Conservation (phyloP, 352 stramenopile genomes). For the Globisporangium splendens region DNA sequence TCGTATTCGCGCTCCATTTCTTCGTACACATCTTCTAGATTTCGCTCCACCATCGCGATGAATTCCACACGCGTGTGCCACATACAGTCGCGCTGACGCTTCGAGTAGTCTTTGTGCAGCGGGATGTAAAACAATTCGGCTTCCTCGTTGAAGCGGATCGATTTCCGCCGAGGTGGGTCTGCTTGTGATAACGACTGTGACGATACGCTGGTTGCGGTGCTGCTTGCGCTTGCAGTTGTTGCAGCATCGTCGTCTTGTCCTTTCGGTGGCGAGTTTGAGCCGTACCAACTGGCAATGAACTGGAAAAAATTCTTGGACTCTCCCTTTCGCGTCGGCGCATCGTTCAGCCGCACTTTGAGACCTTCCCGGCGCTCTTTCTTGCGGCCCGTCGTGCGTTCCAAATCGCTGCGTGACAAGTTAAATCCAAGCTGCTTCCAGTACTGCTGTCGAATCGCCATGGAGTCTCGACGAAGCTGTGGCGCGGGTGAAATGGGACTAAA, state of each 20-base stretch:
- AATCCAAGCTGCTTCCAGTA: conserved; percentile 87
- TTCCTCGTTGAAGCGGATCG: conserved; percentile 70
- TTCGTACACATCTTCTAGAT: conserved; percentile 82
- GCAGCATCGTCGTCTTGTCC: conserved; percentile 13
- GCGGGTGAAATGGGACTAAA: not conserved
- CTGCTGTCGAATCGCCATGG: conserved; percentile 77
- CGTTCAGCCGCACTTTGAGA: conserved; percentile 76
- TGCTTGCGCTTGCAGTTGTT: conserved; percentile 13
- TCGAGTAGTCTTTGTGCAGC: conserved; percentile 79
- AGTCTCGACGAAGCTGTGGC: conserved; percentile 52
- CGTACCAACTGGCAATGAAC: conserved; percentile 82
- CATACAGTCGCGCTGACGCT: conserved; percentile 83
- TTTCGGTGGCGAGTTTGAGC: conserved; percentile 16
- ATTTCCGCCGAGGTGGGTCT: conserved; percentile 23
- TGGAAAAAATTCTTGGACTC: conserved; percentile 70
- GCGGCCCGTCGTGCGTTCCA: conserved; percentile 72
- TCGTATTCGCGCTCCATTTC: conserved; percentile 88
- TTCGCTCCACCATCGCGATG: conserved; percentile 86
- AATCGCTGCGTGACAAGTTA: conserved; percentile 70
- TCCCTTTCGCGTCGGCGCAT: conserved; percentile 33
- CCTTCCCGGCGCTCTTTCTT: conserved; percentile 65
- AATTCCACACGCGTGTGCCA: conserved; percentile 84
- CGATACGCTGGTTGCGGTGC: not conserved
- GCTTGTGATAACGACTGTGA: not conserved
- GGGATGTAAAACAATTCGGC: conserved; percentile 87